phyloP scores from a whole-genome alignment of 164 flowering plant species.

The Saururus chinensis region DNA sequence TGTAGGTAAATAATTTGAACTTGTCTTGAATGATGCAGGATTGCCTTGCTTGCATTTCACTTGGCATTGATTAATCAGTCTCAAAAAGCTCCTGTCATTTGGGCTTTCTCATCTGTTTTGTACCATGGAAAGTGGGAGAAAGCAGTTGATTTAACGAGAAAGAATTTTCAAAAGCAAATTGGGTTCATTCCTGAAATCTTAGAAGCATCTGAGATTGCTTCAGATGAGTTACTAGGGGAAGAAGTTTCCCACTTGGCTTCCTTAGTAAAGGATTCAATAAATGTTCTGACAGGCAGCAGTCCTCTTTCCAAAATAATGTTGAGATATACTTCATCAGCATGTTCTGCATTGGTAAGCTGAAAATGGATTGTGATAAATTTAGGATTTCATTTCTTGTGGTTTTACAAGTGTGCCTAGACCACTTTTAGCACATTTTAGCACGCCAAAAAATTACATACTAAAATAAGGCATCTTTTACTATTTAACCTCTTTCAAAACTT shows the following conservation, averaged over 20 bases:
- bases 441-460: too few relatives aligned
- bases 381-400: too few relatives aligned
- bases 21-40: background rate
- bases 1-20: too few relatives aligned
- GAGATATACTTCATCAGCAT: slow-evolving; percentile 20
- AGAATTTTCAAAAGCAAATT: slow-evolving; percentile 22
- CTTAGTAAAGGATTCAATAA: slow-evolving; percentile 33
- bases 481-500: background rate
- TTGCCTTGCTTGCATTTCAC: slow-evolving; percentile 62
- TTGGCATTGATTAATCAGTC: slow-evolving; percentile 57
- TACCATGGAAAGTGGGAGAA: slow-evolving; percentile 58
- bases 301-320: slow-evolving; percentile 29
- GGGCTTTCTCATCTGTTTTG: slow-evolving; percentile 57
- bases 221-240: slow-evolving; percentile 52
- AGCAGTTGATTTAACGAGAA: slow-evolving; percentile 55
- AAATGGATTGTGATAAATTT: background rate
- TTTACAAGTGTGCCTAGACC: too few relatives aligned
- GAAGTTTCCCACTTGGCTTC: slow-evolving; percentile 42
- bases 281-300: slow-evolving; percentile 24
- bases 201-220: slow-evolving; percentile 15
- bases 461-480: too few relatives aligned
- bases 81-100: slow-evolving; percentile 59
- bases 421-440: too few relatives aligned
- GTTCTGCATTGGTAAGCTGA: slow-evolving; percentile 46
- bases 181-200: slow-evolving; percentile 52